phyloP scores from a whole-genome alignment of 2,329 filamentous ascomycete genomes.

The Chaetoscypha palmicola region DNA sequence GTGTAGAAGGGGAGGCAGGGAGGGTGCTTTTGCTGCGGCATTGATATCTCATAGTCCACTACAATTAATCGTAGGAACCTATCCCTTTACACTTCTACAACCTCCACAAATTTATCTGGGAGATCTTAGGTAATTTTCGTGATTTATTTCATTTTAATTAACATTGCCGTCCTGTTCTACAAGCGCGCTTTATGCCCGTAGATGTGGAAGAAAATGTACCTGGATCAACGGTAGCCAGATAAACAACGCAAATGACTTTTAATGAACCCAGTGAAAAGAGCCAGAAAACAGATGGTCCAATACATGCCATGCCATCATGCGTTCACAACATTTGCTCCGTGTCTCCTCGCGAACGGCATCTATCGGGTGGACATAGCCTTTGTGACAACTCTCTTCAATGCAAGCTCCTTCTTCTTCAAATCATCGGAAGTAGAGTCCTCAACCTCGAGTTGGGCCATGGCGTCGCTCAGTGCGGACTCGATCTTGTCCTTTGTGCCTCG shows the following conservation, averaged over 20 bases:
- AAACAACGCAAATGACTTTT: conserved; percentile 32
- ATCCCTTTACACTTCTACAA: neutral
- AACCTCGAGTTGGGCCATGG: conserved; percentile 95
- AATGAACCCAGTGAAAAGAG: conserved; percentile 25
- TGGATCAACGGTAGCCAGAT: conserved; percentile 24
- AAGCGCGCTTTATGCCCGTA: conserved; percentile 31
- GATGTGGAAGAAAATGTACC: conserved; percentile 22
- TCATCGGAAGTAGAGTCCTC: conserved; percentile 88
- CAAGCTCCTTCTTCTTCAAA: conserved; percentile 99
- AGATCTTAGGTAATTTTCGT: conserved; percentile 1
- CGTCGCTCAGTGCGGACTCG: conserved; percentile 90
- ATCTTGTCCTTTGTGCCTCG: conserved; percentile 99
- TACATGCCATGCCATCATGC: conserved; percentile 30
- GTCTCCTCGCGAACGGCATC: conserved; percentile 30
- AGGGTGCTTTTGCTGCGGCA: no score
- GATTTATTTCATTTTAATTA: conserved; percentile 24
- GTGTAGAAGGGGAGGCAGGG: no score
- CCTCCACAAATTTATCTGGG: neutral
- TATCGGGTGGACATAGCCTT: conserved; percentile 93
- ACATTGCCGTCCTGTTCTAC: conserved; percentile 29
- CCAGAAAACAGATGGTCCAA: conserved; percentile 29
- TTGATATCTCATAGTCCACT: no score
- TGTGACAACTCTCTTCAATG: conserved; percentile 94
- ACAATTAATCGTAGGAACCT: neutral
- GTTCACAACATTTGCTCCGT: conserved; percentile 24